Evolutionary conservation across 176 grass and related monocot genomes (phyloP), one percentile per base, ranked within the genome.

Genomic region (Ananas comosus): DNA sequence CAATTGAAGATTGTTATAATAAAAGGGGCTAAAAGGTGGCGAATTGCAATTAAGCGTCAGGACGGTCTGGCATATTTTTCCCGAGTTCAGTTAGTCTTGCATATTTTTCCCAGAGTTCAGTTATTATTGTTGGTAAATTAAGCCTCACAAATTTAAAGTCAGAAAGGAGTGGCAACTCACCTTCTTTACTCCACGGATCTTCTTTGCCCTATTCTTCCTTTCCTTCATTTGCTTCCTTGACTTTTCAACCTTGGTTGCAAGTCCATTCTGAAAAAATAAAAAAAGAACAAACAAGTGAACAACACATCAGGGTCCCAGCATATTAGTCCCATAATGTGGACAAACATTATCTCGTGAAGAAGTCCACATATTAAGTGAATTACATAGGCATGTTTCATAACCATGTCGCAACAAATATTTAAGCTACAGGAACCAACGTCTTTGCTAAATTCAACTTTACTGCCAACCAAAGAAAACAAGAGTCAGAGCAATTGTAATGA

Each of bases 161-260:
- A 4, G 22, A 16, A 22, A 76, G 28, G 48, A 1, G 81, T 50
- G 63, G 5, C 11, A 19, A 13, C 18, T 57, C 42, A 83, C 91
- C 91, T 96, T 96, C 84, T 96, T 96, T 33, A 96, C 85, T 68
- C 91, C 91, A 12, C 91, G 91, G 19, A 96, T 76, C 64, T 96
- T 96, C 79, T 83, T 96, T 47, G 91, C 64, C 53, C 91, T 96
- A 70, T 96, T 96, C 76, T 91, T 96, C 58, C 87, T 71, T 74
- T 96, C 91, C 76, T 96, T 96, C 82, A 96, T 91, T 74, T 96
- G 91, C 67, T 96, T 96, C 27, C 92, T 90, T 25, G 92, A 96
- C 71, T 86, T 96, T 48, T 96, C 92, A 33, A 96, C 75, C 88
- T 96, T 96, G 1, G 92, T 96, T 17, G 92, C 92, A 74, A 96